A percentile compares a stretch with the other conserved stretches of the same genome.
phyloP scores from a whole-genome alignment of 2,329 filamentous ascomycete genomes.

The Beauveria rudraprayagi region DNA sequence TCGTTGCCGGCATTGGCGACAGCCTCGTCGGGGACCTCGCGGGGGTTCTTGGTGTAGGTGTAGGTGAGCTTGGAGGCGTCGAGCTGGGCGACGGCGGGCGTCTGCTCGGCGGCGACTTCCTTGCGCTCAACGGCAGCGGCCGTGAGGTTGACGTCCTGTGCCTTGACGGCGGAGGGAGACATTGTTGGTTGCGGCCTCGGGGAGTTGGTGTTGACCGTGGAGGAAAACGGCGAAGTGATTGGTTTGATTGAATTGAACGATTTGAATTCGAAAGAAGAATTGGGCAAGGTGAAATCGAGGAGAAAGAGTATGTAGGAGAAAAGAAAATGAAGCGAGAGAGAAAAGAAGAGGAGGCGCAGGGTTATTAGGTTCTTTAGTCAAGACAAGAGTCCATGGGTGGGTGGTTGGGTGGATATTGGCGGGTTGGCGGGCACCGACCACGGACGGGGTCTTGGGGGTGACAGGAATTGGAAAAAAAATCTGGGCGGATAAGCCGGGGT shows the following conservation, averaged over 20 bases:
- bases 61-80: slow-evolving; percentile 55
- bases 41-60: slow-evolving; percentile 42
- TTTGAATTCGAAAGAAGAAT: not conserved
- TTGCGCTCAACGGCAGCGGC: slow-evolving; percentile 45
- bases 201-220: not conserved
- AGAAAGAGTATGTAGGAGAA: not conserved
- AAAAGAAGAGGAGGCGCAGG: not conserved
- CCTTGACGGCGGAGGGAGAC: slow-evolving; percentile 40
- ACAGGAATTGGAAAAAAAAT: not conserved
- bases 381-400: not conserved
- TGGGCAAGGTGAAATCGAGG: not conserved
- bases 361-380: slow-evolving; percentile 5
- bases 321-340: not conserved
- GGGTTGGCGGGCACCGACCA: not conserved
- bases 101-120: slow-evolving; percentile 21
- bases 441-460: not conserved
- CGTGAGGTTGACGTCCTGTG: slow-evolving; percentile 43
- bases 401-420: not conserved
- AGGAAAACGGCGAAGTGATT: not conserved
- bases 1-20: slow-evolving; percentile 38
- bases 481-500: not conserved
- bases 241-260: not conserved
- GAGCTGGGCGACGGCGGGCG: slow-evolving; percentile 47
- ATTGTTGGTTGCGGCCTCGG: slow-evolving; percentile 24
- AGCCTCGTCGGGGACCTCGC: slow-evolving; percentile 44